Conservation (phyloP, 148 eudicot species). For the Rhododendron henanense region DNA sequence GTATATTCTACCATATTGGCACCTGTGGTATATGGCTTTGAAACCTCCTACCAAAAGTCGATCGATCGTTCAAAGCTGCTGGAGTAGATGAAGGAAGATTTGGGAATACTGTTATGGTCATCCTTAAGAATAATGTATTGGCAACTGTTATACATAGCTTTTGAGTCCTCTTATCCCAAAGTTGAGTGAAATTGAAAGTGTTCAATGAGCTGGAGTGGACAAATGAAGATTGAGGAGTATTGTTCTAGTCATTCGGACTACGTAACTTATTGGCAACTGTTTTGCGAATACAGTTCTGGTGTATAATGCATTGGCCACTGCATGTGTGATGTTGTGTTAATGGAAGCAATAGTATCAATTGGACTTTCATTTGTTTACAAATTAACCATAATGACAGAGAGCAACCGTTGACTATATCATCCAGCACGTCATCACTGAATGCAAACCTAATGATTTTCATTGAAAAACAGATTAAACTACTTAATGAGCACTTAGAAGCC, state of each 20-base stretch:
- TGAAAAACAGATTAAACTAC: background rate
- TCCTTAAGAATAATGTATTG: background rate
- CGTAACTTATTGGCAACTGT: background rate
- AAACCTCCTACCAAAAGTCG: background rate
- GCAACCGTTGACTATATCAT: background rate
- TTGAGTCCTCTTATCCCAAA: background rate
- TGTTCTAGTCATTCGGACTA: background rate
- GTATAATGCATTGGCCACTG: background rate
- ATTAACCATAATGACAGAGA: background rate
- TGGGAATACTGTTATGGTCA: conserved; percentile 1
- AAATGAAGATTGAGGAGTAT: background rate
- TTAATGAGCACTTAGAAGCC: conserved; percentile 5
- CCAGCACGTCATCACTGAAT: background rate
- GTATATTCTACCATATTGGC: background rate
- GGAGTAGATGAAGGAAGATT: conserved; percentile 2
- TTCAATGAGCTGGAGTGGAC: background rate
- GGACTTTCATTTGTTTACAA: background rate
- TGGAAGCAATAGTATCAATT: conserved; percentile 4
- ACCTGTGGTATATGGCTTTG: background rate
- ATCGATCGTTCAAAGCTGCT: background rate
- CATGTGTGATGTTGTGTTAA: background rate
- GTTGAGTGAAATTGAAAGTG: background rate
- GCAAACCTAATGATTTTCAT: background rate
- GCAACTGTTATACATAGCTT: background rate
- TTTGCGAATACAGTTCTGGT: background rate